A percentile compares a stretch with the other conserved stretches of the same genome.
phyloP scores from a whole-genome alignment of 371 early-diverging fungal species.

The Mortierella sp. region DNA sequence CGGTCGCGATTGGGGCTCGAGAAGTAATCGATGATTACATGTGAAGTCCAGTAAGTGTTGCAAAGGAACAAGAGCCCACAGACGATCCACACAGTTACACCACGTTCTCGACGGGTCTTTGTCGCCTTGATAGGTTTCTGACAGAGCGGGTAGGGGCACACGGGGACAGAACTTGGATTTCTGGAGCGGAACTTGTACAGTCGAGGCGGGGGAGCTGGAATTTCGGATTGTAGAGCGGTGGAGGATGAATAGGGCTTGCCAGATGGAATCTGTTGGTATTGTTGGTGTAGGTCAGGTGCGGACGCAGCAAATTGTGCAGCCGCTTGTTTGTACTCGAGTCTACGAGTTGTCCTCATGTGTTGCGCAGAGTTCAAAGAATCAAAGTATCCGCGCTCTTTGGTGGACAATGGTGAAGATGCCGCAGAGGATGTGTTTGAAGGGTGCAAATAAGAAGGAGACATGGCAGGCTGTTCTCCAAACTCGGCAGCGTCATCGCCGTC shows the following conservation, averaged over 20 bases:
- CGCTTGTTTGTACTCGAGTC: conserved; percentile 42
- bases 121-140: conserved; percentile 44
- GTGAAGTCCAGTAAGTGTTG: conserved; percentile 54
- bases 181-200: conserved; percentile 42
- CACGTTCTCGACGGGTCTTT: conserved; percentile 48
- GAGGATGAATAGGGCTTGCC: not conserved
- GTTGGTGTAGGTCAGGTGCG: conserved; percentile 26
- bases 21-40: conserved; percentile 34
- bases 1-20: conserved; percentile 11
- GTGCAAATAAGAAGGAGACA: conserved; percentile 23
- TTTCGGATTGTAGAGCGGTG: conserved; percentile 18
- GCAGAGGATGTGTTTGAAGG: conserved; percentile 11
- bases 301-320: conserved; percentile 24
- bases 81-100: conserved; percentile 47
- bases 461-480: conserved; percentile 21
- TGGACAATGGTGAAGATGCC: conserved; percentile 7
- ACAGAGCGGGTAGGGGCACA: conserved; percentile 44
- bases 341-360: conserved; percentile 16
- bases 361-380: not conserved
- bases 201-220: conserved; percentile 48
- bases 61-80: conserved; percentile 49
- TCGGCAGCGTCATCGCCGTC: not conserved
- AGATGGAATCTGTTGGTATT: not conserved
- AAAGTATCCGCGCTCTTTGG: conserved; percentile 9
- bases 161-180: conserved; percentile 42